Percentiles rank a stretch among this genome's conserved stretches.
These are phyloP conservation scores for Agarophyton chilense DNA, from an alignment of 23 red algal genomes.

Conservation along the genomic window DNA sequence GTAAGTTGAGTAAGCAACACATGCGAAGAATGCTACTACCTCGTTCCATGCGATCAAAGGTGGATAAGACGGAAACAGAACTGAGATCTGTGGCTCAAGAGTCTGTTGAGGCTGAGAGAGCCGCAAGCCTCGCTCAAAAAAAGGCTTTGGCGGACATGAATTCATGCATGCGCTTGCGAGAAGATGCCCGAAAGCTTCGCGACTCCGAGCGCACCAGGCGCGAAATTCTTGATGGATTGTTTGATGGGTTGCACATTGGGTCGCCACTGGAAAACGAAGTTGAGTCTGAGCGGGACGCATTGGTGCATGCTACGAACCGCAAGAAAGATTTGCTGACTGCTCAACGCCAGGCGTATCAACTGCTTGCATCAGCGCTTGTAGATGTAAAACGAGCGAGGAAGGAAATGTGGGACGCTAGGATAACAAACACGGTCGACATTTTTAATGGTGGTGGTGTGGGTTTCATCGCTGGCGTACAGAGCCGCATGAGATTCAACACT, in stretches of 20 bases:
- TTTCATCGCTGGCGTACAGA: not conserved
- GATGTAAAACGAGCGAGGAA: conserved; percentile 5
- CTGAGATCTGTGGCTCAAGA: not conserved
- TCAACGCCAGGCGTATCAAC: conserved; percentile 1
- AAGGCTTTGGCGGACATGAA: conserved; percentile 9
- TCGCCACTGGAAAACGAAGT: not conserved
- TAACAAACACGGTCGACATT: conserved; percentile 28
- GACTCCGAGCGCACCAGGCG: conserved; percentile 1
- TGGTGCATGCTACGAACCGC: conserved; percentile 2
- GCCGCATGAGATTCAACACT: conserved; percentile 3
- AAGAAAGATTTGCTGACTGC: conserved; percentile 23
- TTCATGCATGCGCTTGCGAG: not conserved
- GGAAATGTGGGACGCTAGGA: conserved; percentile 14
- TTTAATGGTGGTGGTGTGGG: conserved; percentile 21
- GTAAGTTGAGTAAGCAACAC: not conserved
- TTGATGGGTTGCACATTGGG: conserved; percentile 12
- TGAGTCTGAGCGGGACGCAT: conserved; percentile 10
- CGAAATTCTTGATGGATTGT: conserved; percentile 18
- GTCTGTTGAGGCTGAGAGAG: not conserved
- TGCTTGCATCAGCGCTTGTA: conserved; percentile 7
- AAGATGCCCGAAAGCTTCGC: not conserved
- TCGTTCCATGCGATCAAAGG: not conserved
- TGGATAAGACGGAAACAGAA: not conserved
- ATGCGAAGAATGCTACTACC: conserved; percentile 10
- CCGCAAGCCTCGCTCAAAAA: not conserved